A percentile compares a stretch with the other conserved stretches of the same genome.
Evolutionary conservation across 257 asterid genomes (phyloP).

Genomic region (Nicotiana sylvestris): DNA sequence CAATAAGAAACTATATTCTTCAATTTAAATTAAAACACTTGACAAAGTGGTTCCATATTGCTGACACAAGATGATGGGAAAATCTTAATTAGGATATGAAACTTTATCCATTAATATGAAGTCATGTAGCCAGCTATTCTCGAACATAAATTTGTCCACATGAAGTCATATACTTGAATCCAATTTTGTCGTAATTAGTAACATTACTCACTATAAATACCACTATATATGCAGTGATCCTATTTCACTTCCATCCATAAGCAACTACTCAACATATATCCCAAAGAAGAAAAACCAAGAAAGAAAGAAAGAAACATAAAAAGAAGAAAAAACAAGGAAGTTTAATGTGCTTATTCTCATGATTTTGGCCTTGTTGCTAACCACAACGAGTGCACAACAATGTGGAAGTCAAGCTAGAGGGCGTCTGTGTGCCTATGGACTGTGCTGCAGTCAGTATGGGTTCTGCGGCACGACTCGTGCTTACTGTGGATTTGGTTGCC

Average conservation of each 20-base stretch:
- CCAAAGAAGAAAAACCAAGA: background rate
- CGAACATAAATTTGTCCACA: background rate
- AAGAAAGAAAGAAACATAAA: background rate
- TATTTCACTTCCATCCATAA: background rate
- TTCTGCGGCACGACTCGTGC: background rate
- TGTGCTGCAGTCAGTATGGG: background rate
- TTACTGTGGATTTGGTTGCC: slow-evolving; percentile 10
- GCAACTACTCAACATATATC: background rate
- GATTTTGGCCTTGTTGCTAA: background rate
- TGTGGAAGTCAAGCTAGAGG: slow-evolving; percentile 9
- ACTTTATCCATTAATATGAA: background rate
- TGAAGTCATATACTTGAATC: background rate
- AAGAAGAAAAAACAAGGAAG: slow-evolving; percentile 19
- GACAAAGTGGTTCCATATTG: background rate
- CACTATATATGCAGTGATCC: background rate
- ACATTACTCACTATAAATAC: background rate
- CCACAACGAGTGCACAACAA: background rate
- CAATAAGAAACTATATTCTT: background rate
- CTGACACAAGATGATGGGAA: background rate
- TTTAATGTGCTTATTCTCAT: background rate
- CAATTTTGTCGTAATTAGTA: background rate
- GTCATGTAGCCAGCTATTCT: background rate
- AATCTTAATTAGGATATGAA: background rate
- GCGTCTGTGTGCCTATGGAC: background rate
- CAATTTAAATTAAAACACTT: background rate